These are phyloP conservation scores for Thuja plicata DNA, from an alignment of 83 land plant genomes.

Conservation along the genomic window DNA sequence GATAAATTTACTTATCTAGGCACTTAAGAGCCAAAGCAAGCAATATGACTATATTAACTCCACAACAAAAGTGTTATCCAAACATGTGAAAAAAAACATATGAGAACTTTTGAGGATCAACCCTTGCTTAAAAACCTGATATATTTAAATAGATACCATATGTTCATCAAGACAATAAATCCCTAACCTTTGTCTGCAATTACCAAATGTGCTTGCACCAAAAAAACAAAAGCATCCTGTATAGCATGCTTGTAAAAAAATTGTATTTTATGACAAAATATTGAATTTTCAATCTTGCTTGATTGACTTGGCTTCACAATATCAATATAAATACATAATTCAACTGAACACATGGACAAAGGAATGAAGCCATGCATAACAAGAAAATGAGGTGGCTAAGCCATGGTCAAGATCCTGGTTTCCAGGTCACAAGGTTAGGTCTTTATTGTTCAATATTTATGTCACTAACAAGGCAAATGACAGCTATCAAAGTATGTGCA, in stretches of 20 bases:
- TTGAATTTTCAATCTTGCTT: neutral
- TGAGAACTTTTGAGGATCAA: neutral
- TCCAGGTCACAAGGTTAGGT: neutral
- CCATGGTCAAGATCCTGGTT: neutral
- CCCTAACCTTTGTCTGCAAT: slow-evolving; percentile 49
- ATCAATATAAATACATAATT: neutral
- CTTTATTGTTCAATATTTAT: neutral
- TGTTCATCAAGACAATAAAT: neutral
- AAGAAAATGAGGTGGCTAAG: neutral
- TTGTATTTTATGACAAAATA: neutral
- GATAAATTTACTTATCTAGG: slow-evolving; percentile 22
- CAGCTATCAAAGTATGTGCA: neutral
- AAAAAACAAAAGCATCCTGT: neutral
- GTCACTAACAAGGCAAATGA: neutral
- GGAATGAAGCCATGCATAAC: neutral
- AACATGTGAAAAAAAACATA: neutral
- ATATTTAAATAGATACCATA: neutral
- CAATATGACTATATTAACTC: slow-evolving; percentile 33
- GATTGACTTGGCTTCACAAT: neutral
- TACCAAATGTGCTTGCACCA: slow-evolving; percentile 46
- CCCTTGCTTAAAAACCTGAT: neutral
- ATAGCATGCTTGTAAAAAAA: neutral
- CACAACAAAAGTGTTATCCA: neutral
- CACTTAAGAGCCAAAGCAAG: slow-evolving; percentile 50
- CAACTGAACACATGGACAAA: neutral